Percentiles rank a stretch among this genome's conserved stretches.
Evolutionary conservation across 768 basidiomycete species (phyloP).

Genomic region (Cubamyces sp.): DNA sequence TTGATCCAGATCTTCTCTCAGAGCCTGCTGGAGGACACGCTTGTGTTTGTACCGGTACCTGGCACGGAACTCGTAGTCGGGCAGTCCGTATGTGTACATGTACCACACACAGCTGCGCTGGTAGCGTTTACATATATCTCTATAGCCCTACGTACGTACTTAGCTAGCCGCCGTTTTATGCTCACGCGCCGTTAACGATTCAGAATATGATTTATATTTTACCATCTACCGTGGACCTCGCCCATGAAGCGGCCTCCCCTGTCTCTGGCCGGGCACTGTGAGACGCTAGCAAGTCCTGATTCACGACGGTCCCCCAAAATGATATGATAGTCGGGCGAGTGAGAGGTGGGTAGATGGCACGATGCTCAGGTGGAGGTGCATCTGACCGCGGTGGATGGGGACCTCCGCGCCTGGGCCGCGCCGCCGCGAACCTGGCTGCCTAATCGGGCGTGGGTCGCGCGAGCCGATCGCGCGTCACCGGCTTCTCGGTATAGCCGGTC

Average conservation of each 20-base stretch:
- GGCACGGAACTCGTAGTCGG: neutral
- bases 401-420: slow-evolving; percentile 11
- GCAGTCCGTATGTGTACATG: neutral
- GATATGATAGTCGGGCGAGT: neutral
- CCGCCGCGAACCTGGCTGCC: slow-evolving; percentile 17
- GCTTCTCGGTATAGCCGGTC: slow-evolving; percentile 18
- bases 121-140: too few species aligned
- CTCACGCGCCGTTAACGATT: too few species aligned
- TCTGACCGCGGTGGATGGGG: slow-evolving; percentile 9
- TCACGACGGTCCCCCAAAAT: too few species aligned
- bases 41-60: neutral
- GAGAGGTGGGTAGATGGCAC: neutral
- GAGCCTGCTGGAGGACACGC: neutral
- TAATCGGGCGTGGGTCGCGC: slow-evolving; percentile 1
- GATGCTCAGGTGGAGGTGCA: slow-evolving; percentile 9
- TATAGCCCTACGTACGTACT: too few species aligned
- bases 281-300: too few species aligned
- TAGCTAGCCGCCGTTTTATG: too few species aligned
- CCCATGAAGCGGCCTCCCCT: too few species aligned
- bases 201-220: too few species aligned
- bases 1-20: neutral
- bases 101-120: too few species aligned
- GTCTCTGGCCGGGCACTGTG: too few species aligned
- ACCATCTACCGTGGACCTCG: too few species aligned
- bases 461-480: slow-evolving; percentile 13